Evolutionary conservation across 2,329 filamentous ascomycete genomes (phyloP), one percentile per base, ranked within the genome.

Genomic region (Beauveria sp.): DNA sequence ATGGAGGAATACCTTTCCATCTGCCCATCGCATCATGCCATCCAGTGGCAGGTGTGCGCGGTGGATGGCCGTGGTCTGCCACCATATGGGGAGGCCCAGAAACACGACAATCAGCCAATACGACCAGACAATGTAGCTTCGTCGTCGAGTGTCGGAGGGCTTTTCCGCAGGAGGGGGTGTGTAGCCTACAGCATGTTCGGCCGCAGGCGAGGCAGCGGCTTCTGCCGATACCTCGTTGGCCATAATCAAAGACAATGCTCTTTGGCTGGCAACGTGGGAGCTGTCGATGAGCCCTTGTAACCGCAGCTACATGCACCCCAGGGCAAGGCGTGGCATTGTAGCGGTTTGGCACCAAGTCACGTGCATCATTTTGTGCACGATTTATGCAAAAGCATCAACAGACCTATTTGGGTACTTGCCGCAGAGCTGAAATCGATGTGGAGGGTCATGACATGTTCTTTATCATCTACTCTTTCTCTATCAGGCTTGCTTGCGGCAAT

Each of bases 71-170:
- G 94, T 99, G 0, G 94, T 97, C 73, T 86, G 87, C 86, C 91
- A 96, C 94, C 94, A 99, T 83, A 96, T 88, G 61, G 94, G 94
- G 66, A 99, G 73, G 3, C 94, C 94, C 6, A 99, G 76, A 34
- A 88, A 82, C 7, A 96, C 72, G 7, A 96, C 90, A 43, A 97
- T 85, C 5, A 86, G 78, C 94, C 94, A 99, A 74, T 97, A 97
- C 9, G 93, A 93, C 64, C 90, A 73, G 64, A 99, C 86, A 55
- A 97, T 88, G 64, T 80, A 80, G 53, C 85, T 84, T 59, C 94
- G 87, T 62, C 88, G 84, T 70, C 83, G 84, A 56, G 88, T 79
- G 64, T 88, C 86, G 66, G 87, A 81, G 22, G 83, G 76, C 65
- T 85, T 88, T 77, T 97, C 92, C 34, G 91, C 87, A 43, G 92